phyloP scores from a whole-genome alignment of 352 stramenopile species.

The Globisporangium iwayamae region DNA sequence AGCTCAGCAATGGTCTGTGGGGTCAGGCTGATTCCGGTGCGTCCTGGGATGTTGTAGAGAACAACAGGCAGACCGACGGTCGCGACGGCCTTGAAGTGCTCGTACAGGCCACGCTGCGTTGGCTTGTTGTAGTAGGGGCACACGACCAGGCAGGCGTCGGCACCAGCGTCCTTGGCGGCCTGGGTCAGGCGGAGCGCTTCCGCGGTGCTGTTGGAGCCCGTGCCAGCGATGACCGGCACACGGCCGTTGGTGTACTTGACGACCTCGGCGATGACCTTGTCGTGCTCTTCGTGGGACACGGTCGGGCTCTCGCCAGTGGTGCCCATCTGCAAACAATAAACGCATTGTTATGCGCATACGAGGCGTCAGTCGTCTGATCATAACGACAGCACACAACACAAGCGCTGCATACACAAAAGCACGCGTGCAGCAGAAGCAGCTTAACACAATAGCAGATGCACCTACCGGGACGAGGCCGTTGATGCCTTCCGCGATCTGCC shows the following conservation, averaged over 20 bases:
- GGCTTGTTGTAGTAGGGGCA: constrained; percentile 99
- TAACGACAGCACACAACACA: background rate
- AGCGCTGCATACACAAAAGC: background rate
- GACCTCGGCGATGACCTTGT: constrained; percentile 91
- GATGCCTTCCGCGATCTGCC: constrained; percentile 93
- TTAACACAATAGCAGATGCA: background rate
- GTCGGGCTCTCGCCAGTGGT: constrained; percentile 97
- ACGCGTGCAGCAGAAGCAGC: background rate
- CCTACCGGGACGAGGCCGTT: constrained; percentile 94
- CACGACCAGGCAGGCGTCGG: constrained; percentile 94
- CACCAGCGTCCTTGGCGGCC: constrained; percentile 90
- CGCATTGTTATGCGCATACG: background rate
- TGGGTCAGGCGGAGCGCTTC: constrained; percentile 85
- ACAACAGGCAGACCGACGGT: constrained; percentile 91
- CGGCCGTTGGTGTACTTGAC: constrained; percentile 73
- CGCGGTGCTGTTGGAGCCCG: constrained; percentile 92
- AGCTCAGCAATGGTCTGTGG: constrained; percentile 93
- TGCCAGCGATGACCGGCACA: constrained; percentile 94
- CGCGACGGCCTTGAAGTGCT: constrained; percentile 92
- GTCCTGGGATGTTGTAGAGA: constrained; percentile 97
- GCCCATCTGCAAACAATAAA: constrained; percentile 63
- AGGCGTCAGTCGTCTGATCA: background rate
- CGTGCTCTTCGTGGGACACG: constrained; percentile 93
- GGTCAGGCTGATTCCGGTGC: constrained; percentile 94
- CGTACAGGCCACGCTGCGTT: constrained; percentile 93